These are phyloP conservation scores for Ceratobasidium sp. DNA, from an alignment of 1,284 basidiomycete species.

Conservation along the genomic window DNA sequence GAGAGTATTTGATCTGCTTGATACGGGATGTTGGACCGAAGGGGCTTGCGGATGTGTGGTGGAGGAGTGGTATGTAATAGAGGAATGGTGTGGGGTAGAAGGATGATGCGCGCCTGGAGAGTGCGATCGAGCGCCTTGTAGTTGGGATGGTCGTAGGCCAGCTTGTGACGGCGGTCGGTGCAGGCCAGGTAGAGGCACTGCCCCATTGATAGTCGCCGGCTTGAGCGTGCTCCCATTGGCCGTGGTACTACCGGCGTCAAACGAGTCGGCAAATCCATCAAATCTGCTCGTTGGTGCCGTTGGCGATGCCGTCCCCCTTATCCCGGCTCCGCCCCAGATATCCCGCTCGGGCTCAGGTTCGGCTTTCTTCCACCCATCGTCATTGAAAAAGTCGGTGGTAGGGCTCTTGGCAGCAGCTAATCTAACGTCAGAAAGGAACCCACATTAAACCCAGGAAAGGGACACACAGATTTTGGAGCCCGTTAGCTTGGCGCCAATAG, in stretches of 20 bases:
- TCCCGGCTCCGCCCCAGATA: conserved; percentile 41
- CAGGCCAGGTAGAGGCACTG: conserved; percentile 1
- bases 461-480: not conserved
- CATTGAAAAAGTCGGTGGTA: conserved; percentile 40
- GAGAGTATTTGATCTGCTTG: conserved; percentile 45
- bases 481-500: not conserved
- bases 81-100: conserved; percentile 7
- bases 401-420: conserved; percentile 28
- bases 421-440: not conserved
- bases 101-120: not conserved
- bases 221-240: conserved; percentile 12
- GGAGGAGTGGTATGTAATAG: conserved; percentile 13
- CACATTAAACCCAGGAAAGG: not conserved
- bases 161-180: not conserved
- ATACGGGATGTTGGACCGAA: conserved; percentile 51
- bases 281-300: conserved; percentile 13
- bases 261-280: conserved; percentile 48
- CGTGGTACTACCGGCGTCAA: conserved; percentile 37
- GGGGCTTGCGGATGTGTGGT: conserved; percentile 51
- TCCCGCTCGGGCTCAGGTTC: conserved; percentile 21
- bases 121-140: not conserved
- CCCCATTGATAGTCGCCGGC: conserved; percentile 8
- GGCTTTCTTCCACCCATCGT: conserved; percentile 30
- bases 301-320: not conserved
- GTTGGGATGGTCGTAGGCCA: not conserved